Percentiles rank a stretch among this genome's conserved stretches.
Conservation (phyloP, 2,329 filamentous ascomycete genomes). For the Cryphonectria nitschkei region DNA sequence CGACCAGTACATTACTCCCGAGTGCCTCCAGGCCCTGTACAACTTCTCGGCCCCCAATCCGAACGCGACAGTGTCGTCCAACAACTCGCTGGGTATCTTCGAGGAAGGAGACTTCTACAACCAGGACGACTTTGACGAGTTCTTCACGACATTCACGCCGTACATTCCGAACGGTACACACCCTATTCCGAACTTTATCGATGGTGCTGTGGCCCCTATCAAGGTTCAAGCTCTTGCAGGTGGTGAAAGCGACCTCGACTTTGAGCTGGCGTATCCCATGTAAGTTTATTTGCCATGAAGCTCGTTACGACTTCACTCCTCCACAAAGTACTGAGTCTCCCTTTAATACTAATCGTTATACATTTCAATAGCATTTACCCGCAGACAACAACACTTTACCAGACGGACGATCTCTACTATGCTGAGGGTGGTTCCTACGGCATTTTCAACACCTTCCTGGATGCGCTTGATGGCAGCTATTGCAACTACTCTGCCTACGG, state of each 20-base stretch:
- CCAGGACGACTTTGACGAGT: conserved; percentile 23
- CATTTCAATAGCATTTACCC: conserved; percentile 38
- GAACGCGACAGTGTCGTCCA: conserved; percentile 16
- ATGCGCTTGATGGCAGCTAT: conserved; percentile 55
- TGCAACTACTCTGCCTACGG: conserved; percentile 52
- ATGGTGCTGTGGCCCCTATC: conserved; percentile 17
- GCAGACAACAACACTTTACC: conserved; percentile 43
- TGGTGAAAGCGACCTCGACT: conserved; percentile 20
- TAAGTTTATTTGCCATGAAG: background rate
- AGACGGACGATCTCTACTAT: conserved; percentile 48
- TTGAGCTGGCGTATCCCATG: conserved; percentile 21
- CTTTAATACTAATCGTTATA: background rate
- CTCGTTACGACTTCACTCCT: background rate
- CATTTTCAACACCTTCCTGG: conserved; percentile 44
- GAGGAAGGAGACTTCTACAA: conserved; percentile 26
- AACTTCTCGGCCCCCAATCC: conserved; percentile 32
- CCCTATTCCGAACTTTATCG: conserved; percentile 16
- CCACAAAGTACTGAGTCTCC: background rate
- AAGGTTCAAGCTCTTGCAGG: conserved; percentile 12
- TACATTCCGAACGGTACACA: conserved; percentile 21
- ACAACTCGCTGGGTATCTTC: conserved; percentile 27
- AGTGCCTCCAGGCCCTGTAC: conserved; percentile 40
- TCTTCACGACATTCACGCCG: conserved; percentile 16
- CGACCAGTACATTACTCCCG: conserved; percentile 38
- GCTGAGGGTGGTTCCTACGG: conserved; percentile 31